Base-by-base conservation (phyloP, 129 eudicot genomes). In the Flaveria linearis region DNA sequence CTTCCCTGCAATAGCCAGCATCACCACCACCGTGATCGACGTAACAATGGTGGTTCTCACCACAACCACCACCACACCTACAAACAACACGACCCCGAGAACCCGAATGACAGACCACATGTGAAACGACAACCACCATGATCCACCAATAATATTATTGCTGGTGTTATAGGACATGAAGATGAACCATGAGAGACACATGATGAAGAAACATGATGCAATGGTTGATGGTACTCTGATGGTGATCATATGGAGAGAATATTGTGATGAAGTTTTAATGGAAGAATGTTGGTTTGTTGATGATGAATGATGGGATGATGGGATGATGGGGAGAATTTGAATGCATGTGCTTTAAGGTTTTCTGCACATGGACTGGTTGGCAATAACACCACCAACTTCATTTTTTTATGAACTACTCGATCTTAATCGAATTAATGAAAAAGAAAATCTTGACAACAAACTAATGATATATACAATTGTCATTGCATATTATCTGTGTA, bases 11-110 rank as follows among this genome's bases (percentile, higher is more conserved):
- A 88, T 85, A 6, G 96, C 89, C 26, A 91, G 47, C 75, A 88
- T 84, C 72, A 91, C 95, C 75, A 88, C 33, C 75, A 91, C 88
- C 8, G 89, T 88, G 79, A 82, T 91, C 90, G 88, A 91, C 5
- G 90, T 81, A 77, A 91, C 89, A 16, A 85, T 65, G 56, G 92
- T 87, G 57, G 97, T 84, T 76, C 87, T 79, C 20, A 90, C 90
- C 49, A 82, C 83, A 11, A 86, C 76, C 43, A 83, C 69, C 20
- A 88, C 41, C 72, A 76, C 72, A 16, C 78, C 56, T 20, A 49
- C 79, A 53, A 81, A 14, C 7, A 78, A 50, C 30, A 85, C 33
- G 15, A 64, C 70, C 14, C 71, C 83, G 1, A 70, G 61, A 47
- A 78, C 55, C 47, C 76, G 25, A 3, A 69, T 13, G 6, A 53